phyloP scores from a whole-genome alignment of 805 yeast species.

The Zygotorulaspora danielsina region DNA sequence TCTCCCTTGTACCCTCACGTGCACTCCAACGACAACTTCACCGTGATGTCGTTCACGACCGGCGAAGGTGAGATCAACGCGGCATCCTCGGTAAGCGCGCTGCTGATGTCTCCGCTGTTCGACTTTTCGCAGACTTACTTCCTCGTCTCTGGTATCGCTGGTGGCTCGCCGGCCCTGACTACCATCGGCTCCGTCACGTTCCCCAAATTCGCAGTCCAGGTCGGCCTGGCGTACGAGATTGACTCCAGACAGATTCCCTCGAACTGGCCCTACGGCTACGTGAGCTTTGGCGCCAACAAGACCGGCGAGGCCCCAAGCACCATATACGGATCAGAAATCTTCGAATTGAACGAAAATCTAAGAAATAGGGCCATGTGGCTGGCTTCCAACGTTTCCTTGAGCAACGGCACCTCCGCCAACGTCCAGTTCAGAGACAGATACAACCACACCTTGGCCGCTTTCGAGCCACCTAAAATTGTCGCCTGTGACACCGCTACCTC shows the following conservation, averaged over 20 bases:
- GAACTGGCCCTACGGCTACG: slow-evolving; percentile 61
- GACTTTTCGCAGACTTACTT: slow-evolving; percentile 59
- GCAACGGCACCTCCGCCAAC: slow-evolving; percentile 45
- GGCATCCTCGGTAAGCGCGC: slow-evolving; percentile 53
- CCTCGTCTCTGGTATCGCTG: slow-evolving; percentile 62
- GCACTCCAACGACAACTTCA: slow-evolving; percentile 50
- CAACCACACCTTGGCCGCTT: slow-evolving; percentile 46
- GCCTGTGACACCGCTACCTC: slow-evolving; percentile 59
- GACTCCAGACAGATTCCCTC: slow-evolving; percentile 47
- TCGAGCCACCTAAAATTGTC: slow-evolving; percentile 42
- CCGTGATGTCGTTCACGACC: slow-evolving; percentile 58
- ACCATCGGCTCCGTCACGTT: slow-evolving; percentile 59
- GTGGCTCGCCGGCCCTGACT: slow-evolving; percentile 53
- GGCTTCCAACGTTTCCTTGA: slow-evolving; percentile 43
- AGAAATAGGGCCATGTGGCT: slow-evolving; percentile 54
- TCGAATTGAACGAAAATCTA: slow-evolving; percentile 55
- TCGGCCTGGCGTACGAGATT: slow-evolving; percentile 54
- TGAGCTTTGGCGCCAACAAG: slow-evolving; percentile 48
- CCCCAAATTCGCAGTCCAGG: slow-evolving; percentile 58
- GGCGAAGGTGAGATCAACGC: slow-evolving; percentile 71
- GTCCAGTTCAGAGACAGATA: slow-evolving; percentile 46
- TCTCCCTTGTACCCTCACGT: slow-evolving; percentile 56
- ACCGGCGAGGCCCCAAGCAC: slow-evolving; percentile 49
- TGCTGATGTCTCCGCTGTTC: slow-evolving; percentile 49
- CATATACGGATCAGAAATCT: slow-evolving; percentile 62